Evolutionary conservation across 805 yeast genomes (phyloP).

Genomic region (Saccharomycopsis javanensis): DNA sequence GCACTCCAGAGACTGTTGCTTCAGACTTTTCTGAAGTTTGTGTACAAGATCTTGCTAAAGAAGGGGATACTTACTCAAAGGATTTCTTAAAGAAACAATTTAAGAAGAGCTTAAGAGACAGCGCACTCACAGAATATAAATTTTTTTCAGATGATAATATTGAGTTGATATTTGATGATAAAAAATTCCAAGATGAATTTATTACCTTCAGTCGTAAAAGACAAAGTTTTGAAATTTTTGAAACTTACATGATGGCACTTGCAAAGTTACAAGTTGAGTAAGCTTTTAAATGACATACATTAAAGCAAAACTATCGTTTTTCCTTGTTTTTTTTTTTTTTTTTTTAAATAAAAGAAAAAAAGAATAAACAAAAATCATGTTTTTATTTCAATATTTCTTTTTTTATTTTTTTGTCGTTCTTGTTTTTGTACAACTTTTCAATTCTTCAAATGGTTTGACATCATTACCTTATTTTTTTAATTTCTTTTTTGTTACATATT

Average conservation of each 20-base stretch:
- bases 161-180: constrained; percentile 17
- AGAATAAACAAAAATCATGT: too few species aligned
- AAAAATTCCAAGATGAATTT: constrained; percentile 16
- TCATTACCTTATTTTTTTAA: background rate
- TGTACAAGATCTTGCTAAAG: constrained; percentile 5
- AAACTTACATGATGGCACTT: constrained; percentile 19
- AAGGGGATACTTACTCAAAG: constrained; percentile 5
- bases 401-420: too few species aligned
- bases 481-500: background rate
- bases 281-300: background rate
- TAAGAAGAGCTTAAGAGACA: constrained; percentile 11
- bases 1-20: constrained; percentile 12
- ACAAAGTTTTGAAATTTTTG: constrained; percentile 19
- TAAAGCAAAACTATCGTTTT: background rate
- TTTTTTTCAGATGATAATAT: constrained; percentile 16
- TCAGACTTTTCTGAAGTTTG: constrained; percentile 8
- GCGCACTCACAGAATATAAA: constrained; percentile 16
- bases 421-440: too few species aligned
- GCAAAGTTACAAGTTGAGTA: constrained; percentile 12
- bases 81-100: constrained; percentile 7
- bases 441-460: background rate
- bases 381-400: too few species aligned
- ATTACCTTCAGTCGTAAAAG: constrained; percentile 15
- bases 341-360: too few species aligned
- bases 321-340: background rate